Percentiles rank a stretch among this genome's conserved stretches.
Conservation (phyloP, 371 early-diverging fungal species). For the Mucor piriformis region DNA sequence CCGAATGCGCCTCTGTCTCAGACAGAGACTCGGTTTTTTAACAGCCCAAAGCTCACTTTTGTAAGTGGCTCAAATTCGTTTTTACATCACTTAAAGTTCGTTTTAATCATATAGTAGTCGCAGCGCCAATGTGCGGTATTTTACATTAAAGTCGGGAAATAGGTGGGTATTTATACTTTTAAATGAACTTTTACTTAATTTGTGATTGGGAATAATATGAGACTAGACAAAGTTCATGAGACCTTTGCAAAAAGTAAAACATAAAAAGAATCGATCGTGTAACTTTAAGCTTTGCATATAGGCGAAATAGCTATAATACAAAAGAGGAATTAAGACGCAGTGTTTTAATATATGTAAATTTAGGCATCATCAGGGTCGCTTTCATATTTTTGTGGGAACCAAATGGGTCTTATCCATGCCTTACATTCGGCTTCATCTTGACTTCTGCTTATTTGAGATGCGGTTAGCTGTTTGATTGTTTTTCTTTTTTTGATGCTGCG, state of each 20-base stretch:
- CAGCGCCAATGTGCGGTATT: too few species aligned
- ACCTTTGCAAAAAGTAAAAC: constrained; percentile 6
- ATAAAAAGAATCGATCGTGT: constrained; percentile 6
- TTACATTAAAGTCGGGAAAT: constrained; percentile 3
- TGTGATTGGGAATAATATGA: not conserved
- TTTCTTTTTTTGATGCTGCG: constrained; percentile 12
- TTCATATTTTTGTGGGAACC: constrained; percentile 20
- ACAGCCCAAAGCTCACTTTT: too few species aligned
- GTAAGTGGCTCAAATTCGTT: too few species aligned
- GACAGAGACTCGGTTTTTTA: too few species aligned
- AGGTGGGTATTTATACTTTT: constrained; percentile 8
- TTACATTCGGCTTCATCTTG: constrained; percentile 10
- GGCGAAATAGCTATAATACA: too few species aligned
- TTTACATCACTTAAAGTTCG: too few species aligned
- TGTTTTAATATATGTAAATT: constrained; percentile 6
- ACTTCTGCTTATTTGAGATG: constrained; percentile 6
- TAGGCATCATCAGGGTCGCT: constrained; percentile 8
- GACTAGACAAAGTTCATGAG: too few species aligned
- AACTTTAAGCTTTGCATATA: constrained; percentile 5
- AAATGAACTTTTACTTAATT: constrained; percentile 5
- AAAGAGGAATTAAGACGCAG: too few species aligned
- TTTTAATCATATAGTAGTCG: too few species aligned
- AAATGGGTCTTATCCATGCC: constrained; percentile 17
- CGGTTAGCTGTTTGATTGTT: constrained; percentile 4
- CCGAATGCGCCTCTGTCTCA: too few species aligned